Base-by-base conservation (phyloP, 2,329 filamentous ascomycete species). In the Penicillium hesseltinei region DNA sequence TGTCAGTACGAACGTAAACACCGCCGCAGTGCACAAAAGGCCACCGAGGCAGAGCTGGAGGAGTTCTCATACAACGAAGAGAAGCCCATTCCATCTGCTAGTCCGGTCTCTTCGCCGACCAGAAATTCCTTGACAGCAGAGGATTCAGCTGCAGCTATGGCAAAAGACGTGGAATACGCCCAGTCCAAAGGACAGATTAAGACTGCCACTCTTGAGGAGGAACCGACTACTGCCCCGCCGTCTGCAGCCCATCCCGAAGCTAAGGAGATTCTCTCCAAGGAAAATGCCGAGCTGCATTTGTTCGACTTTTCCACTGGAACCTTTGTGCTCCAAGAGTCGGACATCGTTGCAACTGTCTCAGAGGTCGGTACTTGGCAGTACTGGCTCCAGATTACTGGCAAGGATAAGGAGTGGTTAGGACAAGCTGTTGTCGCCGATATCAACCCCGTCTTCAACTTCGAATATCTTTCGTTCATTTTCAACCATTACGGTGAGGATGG, bases 1-100 rank as follows among this genome's bases (percentile, higher is more conserved):
- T 97, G 94, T 73, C 94, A 99, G 76, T 99, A 95, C 88, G 94
- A 99, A 79, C 86, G 93, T 70, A 97, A 96, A 75, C 95, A 94
- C 75, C 86, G 91, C 62, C 89, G 88, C 69, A 88, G 85, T 39
- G 84, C 91, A 66, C 87, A 91, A 45, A 88, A 87, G 48, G 94
- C 94, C 1, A 91, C 91, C 9, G 88, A 92, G 57, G 81, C 86
- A 60, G 91, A 99, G 62, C 82, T 97, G 5, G 77, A 85, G 59
- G 86, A 95, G 66, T 97, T 99, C 67, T 85, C 88, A 17, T 97
- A 97, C 71, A 79, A 80, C 48, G 77, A 82, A 69, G 84, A 88
- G 68, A 79, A 80, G 40, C 78, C 82, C 0, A 84, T 88, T 23
- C 85, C 85, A 2, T 78, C 80, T 61, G 84, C 84, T 6, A 86